Base-by-base conservation (phyloP, 345 rosid genomes). In the Garcia nutans region DNA sequence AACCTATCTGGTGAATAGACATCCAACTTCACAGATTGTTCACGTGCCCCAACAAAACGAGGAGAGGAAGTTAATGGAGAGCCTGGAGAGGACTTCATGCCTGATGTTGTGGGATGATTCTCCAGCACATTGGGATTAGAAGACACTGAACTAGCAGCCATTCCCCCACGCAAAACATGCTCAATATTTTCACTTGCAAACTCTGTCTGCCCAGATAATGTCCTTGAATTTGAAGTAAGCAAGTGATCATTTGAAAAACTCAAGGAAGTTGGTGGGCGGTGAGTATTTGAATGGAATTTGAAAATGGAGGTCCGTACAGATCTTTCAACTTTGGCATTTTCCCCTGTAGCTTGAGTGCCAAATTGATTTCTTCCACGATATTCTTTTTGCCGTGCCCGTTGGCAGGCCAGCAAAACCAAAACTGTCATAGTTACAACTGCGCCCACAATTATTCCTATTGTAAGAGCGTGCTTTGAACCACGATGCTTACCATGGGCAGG, bases 1-100 rank as follows among this genome's bases (percentile, higher is more conserved):
- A 95, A 86, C 75, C 97, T 86, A 83, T 95, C 99, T 1, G 99
- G 97, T 44, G 99, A 95, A 86, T 86, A 90, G 57, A 95, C 95
- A 85, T 95, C 92, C 80, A 93, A 79, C 75, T 83, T 85, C 54
- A 83, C 93, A 70, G 97, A 87, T 73, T 85, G 93, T 82, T 94
- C 97, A 15, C 71, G 68, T 3, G 83, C 78, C 73, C 86, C 92
- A 44, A 79, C 71, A 78, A 92, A 91, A 72, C 83, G 91, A 0
- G 98, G 95, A 26, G 97, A 95, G 64, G 94, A 88, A 47, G 93
- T 83, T 62, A 89, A 59, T 24, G 98, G 92, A 26, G 97, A 94
- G 71, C 88, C 92, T 2, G 94, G 89, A 57, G 96, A 88, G 74
- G 96, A 90, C 77, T 84, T 90, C 81, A 89, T 87, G 81, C 88